Conservation (phyloP, 176 grass and related monocot genomes). For the Lolium perenne region DNA sequence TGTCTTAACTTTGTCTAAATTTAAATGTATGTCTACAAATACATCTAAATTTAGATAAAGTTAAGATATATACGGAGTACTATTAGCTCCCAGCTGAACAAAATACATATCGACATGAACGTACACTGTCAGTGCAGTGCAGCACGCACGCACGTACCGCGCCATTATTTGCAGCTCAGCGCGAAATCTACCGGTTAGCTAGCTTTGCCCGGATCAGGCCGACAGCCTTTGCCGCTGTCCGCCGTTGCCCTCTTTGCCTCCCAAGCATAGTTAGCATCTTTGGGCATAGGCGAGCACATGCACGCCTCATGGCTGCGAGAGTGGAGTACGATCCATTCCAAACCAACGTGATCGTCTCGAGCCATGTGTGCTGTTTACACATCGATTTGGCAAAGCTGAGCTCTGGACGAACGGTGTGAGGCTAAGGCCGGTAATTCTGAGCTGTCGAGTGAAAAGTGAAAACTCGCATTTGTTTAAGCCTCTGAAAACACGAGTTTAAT, state of each 20-base stretch:
- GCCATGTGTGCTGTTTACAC: not conserved
- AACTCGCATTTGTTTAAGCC: conserved; percentile 4
- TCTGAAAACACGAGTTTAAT: not conserved
- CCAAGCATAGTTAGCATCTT: not conserved
- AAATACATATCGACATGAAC: not conserved
- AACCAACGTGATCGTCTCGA: not conserved
- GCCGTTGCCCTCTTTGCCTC: not conserved
- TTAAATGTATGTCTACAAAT: no score
- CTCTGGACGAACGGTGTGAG: not conserved
- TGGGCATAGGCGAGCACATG: conserved; percentile 11
- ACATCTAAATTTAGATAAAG: no score
- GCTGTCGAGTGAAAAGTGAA: not conserved
- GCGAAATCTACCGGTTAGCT: not conserved
- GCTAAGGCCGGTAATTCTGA: not conserved
- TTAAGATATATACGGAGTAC: no score
- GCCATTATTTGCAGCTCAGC: no score
- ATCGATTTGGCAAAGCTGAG: not conserved
- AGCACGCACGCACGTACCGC: not conserved
- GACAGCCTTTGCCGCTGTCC: conserved; percentile 17
- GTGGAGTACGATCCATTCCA: not conserved
- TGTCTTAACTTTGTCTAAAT: no score
- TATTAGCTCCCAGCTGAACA: no score
- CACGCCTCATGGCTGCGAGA: not conserved
- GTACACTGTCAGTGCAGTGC: conserved; percentile 2
- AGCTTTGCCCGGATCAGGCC: conserved; percentile 35